Base-by-base conservation (phyloP, 1,139 yeast species). In the Yamadazyma atlantica region DNA sequence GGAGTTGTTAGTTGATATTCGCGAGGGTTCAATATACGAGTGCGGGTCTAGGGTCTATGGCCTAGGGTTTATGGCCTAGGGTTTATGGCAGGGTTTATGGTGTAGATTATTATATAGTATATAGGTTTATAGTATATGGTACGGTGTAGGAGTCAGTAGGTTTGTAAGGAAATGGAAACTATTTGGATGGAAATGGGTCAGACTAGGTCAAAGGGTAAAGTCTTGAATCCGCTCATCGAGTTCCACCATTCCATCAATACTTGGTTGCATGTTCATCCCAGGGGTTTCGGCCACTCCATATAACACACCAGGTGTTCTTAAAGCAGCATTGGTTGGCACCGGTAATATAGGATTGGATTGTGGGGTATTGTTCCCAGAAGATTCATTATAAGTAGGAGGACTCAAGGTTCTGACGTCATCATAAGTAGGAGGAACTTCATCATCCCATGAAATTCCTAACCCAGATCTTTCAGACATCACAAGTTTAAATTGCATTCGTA, bases 361-460 rank as follows among this genome's bases (percentile, higher is more conserved):
- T n/a, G 64, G 55, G 1, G 65, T 57, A 32, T 44, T 40, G 9
- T 45, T 39, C 3, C 48, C 55, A 17, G 62, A 53, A 0, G 61
- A 55, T 37, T 59, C 67, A 29, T 61, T 72, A 57, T 87, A 87
- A 6, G 81, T 80, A 2, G 98, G 98, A 0, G 98, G 97, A 32
- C 94, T 80, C 33, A 86, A 68, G 0, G 94, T 79, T 23, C 81
- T 69, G 14, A 90, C 90, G 51, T 88, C 92, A 37, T 80, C 88
- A 54, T 94, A 92, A 16, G 88, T 86, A 1, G 99, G 99, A 1
- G 99, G 99, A 14, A 92, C 97, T 60, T 92, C 98, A 56, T 90
- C 97, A 61, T 92, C 97, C 98, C 98, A 92, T 0, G 97, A 86
- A 25, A 92, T 87, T 4, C 99, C 98, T 34, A 92, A 70, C 0